Evolutionary conservation across 2,329 filamentous ascomycete genomes (phyloP).

Genomic region (Venturia effusa): DNA sequence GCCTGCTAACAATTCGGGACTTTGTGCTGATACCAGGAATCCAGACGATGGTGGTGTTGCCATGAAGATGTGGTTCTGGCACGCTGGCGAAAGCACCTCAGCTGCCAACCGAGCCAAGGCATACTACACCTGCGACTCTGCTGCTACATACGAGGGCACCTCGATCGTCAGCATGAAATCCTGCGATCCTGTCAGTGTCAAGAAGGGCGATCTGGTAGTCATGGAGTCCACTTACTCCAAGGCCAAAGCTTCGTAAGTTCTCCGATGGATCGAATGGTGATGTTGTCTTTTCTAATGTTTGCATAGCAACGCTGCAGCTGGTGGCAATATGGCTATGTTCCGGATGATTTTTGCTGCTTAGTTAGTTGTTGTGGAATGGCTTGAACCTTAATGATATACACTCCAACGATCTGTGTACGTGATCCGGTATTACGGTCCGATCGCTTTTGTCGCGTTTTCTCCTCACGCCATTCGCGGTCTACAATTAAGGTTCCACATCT

Average conservation of each 20-base stretch:
- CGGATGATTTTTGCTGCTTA: conserved; percentile 1
- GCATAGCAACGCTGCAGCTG: not conserved
- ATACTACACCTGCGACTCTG: not conserved
- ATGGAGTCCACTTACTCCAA: not conserved
- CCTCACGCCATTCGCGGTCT: no score
- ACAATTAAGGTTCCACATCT: no score
- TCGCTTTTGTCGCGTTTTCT: no score
- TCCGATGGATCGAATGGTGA: no score
- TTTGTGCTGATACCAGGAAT: not conserved
- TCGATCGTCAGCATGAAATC: not conserved
- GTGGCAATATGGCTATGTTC: not conserved
- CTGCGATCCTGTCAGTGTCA: not conserved
- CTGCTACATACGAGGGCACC: not conserved
- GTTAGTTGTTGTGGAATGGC: not conserved
- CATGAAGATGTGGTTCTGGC: not conserved
- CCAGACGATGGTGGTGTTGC: not conserved
- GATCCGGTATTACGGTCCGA: no score
- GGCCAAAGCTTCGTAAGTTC: not conserved
- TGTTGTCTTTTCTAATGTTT: not conserved
- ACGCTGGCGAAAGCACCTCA: not conserved
- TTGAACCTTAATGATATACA: not conserved
- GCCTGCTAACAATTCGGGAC: not conserved
- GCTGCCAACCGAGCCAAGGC: not conserved
- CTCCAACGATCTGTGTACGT: not conserved
- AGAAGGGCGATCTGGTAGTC: not conserved